phyloP scores from a whole-genome alignment of 805 yeast species.

The Tetrapisispora namnaoensis region DNA sequence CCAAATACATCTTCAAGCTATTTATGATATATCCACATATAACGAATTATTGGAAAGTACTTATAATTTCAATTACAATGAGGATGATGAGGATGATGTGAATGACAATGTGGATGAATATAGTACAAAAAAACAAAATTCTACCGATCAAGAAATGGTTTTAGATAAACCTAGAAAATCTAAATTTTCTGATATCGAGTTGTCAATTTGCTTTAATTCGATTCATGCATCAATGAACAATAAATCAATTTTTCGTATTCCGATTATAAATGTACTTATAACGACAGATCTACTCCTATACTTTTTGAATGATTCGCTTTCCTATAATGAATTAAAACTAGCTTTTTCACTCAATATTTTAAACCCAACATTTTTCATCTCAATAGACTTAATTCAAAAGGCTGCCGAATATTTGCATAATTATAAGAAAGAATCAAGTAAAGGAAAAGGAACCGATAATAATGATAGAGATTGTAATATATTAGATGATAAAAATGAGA shows the following conservation, averaged over 20 bases:
- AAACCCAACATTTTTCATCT: slow-evolving; percentile 23
- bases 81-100: background rate
- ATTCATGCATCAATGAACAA: slow-evolving; percentile 11
- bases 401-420: slow-evolving; percentile 2
- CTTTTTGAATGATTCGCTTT: slow-evolving; percentile 8
- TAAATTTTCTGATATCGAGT: slow-evolving; percentile 16
- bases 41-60: slow-evolving; percentile 10
- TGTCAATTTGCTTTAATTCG: slow-evolving; percentile 23
- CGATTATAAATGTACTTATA: slow-evolving; percentile 22
- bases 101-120: background rate
- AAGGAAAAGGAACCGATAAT: background rate
- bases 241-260: slow-evolving; percentile 20
- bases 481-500: background rate
- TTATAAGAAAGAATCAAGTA: background rate
- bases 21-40: slow-evolving; percentile 12
- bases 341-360: slow-evolving; percentile 20
- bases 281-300: slow-evolving; percentile 20
- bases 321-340: slow-evolving; percentile 12
- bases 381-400: slow-evolving; percentile 13
- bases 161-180: background rate
- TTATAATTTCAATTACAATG: background rate
- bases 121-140: background rate
- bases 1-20: slow-evolving; percentile 19
- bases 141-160: background rate
- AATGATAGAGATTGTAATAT: background rate